phyloP scores from a whole-genome alignment of 768 basidiomycete genomes.

The Fomitopsis pulvina region DNA sequence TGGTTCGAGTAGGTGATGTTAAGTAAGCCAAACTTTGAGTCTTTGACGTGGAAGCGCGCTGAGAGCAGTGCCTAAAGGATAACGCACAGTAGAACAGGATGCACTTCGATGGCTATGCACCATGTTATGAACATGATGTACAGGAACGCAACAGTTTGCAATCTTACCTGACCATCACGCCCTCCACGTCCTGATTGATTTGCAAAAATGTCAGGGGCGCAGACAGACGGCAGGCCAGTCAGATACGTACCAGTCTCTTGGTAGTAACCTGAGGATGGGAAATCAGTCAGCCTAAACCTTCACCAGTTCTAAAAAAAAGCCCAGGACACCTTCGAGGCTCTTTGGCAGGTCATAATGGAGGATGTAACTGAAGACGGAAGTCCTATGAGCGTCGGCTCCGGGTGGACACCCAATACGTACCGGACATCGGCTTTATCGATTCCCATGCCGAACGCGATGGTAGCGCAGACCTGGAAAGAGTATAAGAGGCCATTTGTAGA shows the following conservation, averaged over 20 bases:
- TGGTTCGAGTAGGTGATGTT: not conserved
- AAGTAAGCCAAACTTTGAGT: too few species aligned
- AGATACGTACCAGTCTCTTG: constrained; percentile 67
- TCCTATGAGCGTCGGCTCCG: not conserved
- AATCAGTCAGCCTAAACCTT: not conserved
- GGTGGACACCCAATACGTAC: constrained; percentile 23
- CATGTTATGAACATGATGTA: not conserved
- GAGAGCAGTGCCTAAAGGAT: not conserved
- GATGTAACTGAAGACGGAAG: constrained; percentile 44
- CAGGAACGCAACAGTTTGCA: too few species aligned
- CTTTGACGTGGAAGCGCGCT: too few species aligned
- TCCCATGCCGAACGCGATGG: constrained; percentile 82
- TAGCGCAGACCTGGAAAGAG: constrained; percentile 56
- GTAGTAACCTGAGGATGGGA: constrained; percentile 57
- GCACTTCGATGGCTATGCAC: constrained; percentile 65
- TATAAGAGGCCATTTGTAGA: not conserved
- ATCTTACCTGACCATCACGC: constrained; percentile 60
- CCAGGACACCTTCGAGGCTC: constrained; percentile 71
- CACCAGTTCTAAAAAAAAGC: not conserved
- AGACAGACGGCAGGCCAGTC: not conserved
- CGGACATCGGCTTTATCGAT: constrained; percentile 80
- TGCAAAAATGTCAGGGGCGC: not conserved
- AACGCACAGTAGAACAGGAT: constrained; percentile 73
- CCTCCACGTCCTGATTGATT: constrained; percentile 58
- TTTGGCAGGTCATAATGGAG: constrained; percentile 81